Evolutionary conservation across 2,329 filamentous ascomycete genomes (phyloP), one percentile per base, ranked within the genome.

Genomic region (Neocucurbitaria cava): DNA sequence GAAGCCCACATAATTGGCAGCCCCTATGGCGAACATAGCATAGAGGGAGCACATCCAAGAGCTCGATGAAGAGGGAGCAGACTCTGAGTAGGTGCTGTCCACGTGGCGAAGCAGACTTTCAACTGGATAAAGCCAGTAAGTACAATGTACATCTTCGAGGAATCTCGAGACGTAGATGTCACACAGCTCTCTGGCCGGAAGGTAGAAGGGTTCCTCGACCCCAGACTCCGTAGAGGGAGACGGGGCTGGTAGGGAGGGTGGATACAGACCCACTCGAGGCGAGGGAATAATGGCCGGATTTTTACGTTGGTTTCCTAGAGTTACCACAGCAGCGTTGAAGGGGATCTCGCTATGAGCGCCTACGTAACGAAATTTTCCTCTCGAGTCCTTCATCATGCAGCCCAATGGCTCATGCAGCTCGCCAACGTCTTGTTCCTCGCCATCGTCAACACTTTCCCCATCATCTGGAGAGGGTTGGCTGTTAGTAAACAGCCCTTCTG

Each of bases 21-120:
- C 67, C 4, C 71, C 72, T 13, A 75, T 69, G 10, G 72, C 69
- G 41, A 73, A 73, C 31, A 76, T 75, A 2, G 66, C 64, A 24
- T 76, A 76, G 0, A 76, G 54, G 0, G 71, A 74, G 49, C 72
- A 76, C 51, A 76, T 68, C 73, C 73, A 76, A 3, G 73, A 75
- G 45, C 62, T 68, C 6, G 64, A 68, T 4, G 49, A 64, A 17
- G 52, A 26, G 6, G 62, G 44, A 15, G 55, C 53, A 5, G 59
- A 52, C 13, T 65, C 64, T 1, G 61, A 59, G 36, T 75, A 76
- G 1, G 73, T 76, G n/a, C 55, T 59, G 5, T 74, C 68, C 5
- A 76, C 64, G 11, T 70, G 63, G 26, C 65, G 65, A 23, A 75
- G 54, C 30, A 76, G 66, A 15, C 47, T 56, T 38, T 74, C 73